Conservation (phyloP, 2,329 filamentous ascomycete genomes). For the Cladosporium halotolerans region DNA sequence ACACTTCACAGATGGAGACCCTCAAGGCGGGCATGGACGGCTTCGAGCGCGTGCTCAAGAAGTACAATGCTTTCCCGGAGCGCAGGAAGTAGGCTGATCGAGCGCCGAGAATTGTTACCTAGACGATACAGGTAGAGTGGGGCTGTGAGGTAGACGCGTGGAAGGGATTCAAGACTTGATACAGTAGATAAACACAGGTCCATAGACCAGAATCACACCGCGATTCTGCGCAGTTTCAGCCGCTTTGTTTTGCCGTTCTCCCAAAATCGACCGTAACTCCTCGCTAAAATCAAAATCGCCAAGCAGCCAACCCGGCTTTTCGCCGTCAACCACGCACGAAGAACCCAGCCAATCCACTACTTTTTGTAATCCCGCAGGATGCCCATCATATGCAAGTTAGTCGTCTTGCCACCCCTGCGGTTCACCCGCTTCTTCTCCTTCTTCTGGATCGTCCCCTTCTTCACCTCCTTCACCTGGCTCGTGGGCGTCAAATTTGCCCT, state of each 20-base stretch:
- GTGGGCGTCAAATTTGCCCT: constrained; percentile 77
- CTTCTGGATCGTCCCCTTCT: constrained; percentile 47
- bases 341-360: neutral
- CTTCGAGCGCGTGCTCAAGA: constrained; percentile 73
- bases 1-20: constrained; percentile 53
- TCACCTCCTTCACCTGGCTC: constrained; percentile 65
- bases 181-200: neutral
- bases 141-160: neutral
- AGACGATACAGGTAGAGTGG: neutral
- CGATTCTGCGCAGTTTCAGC: too few relatives aligned
- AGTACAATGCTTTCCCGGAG: constrained; percentile 39
- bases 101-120: too few relatives aligned
- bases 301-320: too few relatives aligned
- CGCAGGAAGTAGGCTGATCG: neutral
- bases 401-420: constrained; percentile 70
- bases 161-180: neutral
- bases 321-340: too few relatives aligned
- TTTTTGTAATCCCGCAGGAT: constrained; percentile 65
- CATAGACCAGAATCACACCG: too few relatives aligned
- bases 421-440: constrained; percentile 71
- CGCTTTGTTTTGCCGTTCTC: too few relatives aligned
- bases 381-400: constrained; percentile 79
- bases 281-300: constrained; percentile 1
- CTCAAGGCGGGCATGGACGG: constrained; percentile 74
- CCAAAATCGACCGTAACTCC: neutral